A percentile compares a stretch with the other conserved stretches of the same genome.
Evolutionary conservation across 23 red algal species (phyloP).

Genomic region (Gracilaria vermiculophylla): DNA sequence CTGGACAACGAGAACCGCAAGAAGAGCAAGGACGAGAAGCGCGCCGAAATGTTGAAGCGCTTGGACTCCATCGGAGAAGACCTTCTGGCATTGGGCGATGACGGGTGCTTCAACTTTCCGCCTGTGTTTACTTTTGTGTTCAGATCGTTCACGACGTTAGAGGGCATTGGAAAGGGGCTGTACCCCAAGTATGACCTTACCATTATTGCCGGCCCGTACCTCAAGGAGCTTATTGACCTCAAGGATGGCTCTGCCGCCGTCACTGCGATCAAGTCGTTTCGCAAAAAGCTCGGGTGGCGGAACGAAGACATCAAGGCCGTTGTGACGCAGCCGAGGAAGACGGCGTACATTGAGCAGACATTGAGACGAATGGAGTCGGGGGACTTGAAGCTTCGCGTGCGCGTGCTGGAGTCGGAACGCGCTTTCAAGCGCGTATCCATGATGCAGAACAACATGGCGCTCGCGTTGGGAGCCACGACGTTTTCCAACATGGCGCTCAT

Average conservation of each 20-base stretch:
- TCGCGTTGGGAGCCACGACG: slow-evolving; percentile 59
- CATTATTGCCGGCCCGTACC: slow-evolving; percentile 76
- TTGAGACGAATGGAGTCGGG: slow-evolving; percentile 81
- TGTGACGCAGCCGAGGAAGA: slow-evolving; percentile 82
- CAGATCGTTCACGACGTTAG: slow-evolving; percentile 87
- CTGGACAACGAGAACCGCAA: slow-evolving; percentile 41
- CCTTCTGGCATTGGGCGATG: slow-evolving; percentile 76
- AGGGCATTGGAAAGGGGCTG: slow-evolving; percentile 84
- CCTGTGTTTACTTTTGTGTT: slow-evolving; percentile 95
- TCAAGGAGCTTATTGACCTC: slow-evolving; percentile 89
- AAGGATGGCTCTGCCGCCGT: slow-evolving; percentile 82
- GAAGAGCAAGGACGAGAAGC: slow-evolving; percentile 58
- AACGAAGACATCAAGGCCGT: slow-evolving; percentile 55
- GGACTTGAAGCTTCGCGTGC: slow-evolving; percentile 78
- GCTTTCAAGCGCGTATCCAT: slow-evolving; percentile 61
- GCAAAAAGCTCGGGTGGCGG: slow-evolving; percentile 83
- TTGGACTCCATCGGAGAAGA: slow-evolving; percentile 84
- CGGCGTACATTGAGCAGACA: slow-evolving; percentile 78
- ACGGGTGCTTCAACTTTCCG: slow-evolving; percentile 89
- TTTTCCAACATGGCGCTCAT: slow-evolving; percentile 68
- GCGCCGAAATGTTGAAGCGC: slow-evolving; percentile 49
- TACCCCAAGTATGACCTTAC: slow-evolving; percentile 84
- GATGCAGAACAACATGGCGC: slow-evolving; percentile 76
- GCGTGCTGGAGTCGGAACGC: slow-evolving; percentile 80
- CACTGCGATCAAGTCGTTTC: slow-evolving; percentile 63